Base-by-base conservation (phyloP, 768 basidiomycete species). In the Mycena kentingensis region DNA sequence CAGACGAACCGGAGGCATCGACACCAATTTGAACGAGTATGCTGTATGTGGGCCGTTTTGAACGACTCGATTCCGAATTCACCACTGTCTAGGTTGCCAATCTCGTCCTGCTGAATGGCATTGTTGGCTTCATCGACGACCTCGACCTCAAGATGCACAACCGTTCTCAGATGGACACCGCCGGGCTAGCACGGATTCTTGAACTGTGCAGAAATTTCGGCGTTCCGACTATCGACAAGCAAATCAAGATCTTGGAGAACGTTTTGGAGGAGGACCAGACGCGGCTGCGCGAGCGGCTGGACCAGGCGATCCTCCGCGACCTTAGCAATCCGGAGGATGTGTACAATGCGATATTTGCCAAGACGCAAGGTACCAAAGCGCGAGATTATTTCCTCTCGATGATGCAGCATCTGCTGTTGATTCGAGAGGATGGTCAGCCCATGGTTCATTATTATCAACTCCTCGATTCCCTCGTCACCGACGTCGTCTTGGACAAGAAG, bases 401-500 rank as follows among this genome's bases (percentile, higher is more conserved):
- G 69, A 82, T 98, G 81, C 93, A 93, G 65, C 94, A 98, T 70
- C 69, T 99, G 51, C 77, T 98, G 18, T 82, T 98, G 59, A 90
- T 98, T 59, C 83, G 88, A 48, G 90, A 92, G 61, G 92, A 98
- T 60, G 91, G 88, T 5, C 86, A 87, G 29, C 77, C 85, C 24
- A 82, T 92, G 70, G 84, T 85, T 36, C 89, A 93, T 58, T 90
- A 95, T 67, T 98, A 90, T 69, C 92, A 92, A 67, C 80, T 99
- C 31, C 78, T 99, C 58, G 93, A 98, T 66, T 85, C 88, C 6
- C 76, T 98, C 38, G 82, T 98, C 38, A 85, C 91, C 39, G 88
- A 94, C 65, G 83, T 98, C 52, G 93, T 98, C 5, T 81, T 96
- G 71, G 93, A 95, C 69, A 90, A 92, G 69, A 93, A 94, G 65